These are phyloP conservation scores for Malus asiatica DNA, from an alignment of 306 rosid genomes.

Conservation along the genomic window DNA sequence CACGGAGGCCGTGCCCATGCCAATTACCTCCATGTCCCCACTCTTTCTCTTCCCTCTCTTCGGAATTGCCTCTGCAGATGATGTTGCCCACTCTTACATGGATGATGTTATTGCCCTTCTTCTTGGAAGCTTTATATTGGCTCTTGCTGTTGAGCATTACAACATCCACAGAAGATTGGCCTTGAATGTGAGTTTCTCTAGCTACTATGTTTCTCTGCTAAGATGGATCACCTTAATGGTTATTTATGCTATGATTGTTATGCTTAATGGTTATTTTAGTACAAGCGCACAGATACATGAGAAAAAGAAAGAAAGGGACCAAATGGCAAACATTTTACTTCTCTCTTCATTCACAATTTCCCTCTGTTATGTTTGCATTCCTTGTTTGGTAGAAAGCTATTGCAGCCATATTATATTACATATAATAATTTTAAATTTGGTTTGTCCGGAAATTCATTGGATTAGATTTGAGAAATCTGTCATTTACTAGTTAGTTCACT, in stretches of 20 bases:
- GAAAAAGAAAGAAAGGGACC: no score
- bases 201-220: not conserved
- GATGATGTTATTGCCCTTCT: conserved; percentile 74
- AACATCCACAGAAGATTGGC: conserved; percentile 77
- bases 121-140: conserved; percentile 78
- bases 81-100: conserved; percentile 77
- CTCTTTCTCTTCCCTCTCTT: conserved; percentile 72
- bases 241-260: no score
- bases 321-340: no score
- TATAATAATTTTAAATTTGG: not conserved
- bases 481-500: not conserved
- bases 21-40: conserved; percentile 81
- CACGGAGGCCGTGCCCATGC: conserved; percentile 78
- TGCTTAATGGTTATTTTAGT: no score
- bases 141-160: conserved; percentile 89
- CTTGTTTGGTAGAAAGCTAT: not conserved
- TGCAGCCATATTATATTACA: not conserved
- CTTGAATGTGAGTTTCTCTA: conserved; percentile 52
- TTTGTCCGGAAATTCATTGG: not conserved
- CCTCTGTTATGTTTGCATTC: not conserved
- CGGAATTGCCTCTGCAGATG: conserved; percentile 61
- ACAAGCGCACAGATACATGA: not conserved
- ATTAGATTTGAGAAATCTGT: not conserved
- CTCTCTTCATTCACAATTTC: not conserved
- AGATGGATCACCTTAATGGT: no score